A percentile compares a stretch with the other conserved stretches of the same genome.
phyloP scores from a whole-genome alignment of 768 basidiomycete species.

The Russula foetens region DNA sequence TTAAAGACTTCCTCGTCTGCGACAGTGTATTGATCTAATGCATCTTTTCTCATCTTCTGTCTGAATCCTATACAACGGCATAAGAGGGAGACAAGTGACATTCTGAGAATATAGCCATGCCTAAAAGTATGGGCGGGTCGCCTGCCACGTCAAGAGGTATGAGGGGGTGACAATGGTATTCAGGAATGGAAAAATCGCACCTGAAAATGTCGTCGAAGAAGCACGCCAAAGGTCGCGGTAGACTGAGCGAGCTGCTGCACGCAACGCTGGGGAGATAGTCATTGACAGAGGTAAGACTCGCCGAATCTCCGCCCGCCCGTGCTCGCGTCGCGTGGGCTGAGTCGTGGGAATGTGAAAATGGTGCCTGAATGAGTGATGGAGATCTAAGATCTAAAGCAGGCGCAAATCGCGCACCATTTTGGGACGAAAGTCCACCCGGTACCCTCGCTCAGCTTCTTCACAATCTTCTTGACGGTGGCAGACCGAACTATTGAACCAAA shows the following conservation, averaged over 20 bases:
- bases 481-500: not conserved
- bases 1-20: constrained; percentile 42
- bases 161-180: not conserved
- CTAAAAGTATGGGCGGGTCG: constrained; percentile 48
- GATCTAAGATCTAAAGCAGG: constrained; percentile 33
- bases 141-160: constrained; percentile 30
- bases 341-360: not conserved
- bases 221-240: constrained; percentile 68
- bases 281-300: constrained; percentile 19
- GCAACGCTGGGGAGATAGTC: constrained; percentile 48
- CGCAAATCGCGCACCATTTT: constrained; percentile 28
- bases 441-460: constrained; percentile 17
- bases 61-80: constrained; percentile 50
- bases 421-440: constrained; percentile 28
- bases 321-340: not conserved
- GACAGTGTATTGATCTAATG: constrained; percentile 33
- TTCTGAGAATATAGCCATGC: constrained; percentile 25
- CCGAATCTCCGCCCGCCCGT: not conserved
- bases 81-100: not conserved
- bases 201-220: constrained; percentile 57
- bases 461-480: not conserved
- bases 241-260: constrained; percentile 60
- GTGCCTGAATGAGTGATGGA: not conserved
- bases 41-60: constrained; percentile 56
- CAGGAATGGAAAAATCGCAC: constrained; percentile 21